Conservation (phyloP, 768 basidiomycete genomes). For the Paxillus involutus region DNA sequence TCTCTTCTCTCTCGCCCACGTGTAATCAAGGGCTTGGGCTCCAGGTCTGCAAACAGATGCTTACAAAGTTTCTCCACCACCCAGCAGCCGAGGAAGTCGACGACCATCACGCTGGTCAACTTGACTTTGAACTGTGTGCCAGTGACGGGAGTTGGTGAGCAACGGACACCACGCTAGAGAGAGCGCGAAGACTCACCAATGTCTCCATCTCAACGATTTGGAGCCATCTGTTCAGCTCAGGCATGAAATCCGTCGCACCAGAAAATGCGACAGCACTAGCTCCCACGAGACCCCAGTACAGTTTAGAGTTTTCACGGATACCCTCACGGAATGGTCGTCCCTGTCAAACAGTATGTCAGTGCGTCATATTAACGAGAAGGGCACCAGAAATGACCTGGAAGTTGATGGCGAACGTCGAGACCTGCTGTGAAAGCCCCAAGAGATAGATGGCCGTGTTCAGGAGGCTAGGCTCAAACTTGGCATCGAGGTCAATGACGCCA, state of each 20-base stretch:
- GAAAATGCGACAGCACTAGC: slow-evolving; percentile 90
- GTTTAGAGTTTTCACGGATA: slow-evolving; percentile 91
- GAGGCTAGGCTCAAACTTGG: slow-evolving; percentile 92
- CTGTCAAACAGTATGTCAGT: slow-evolving; percentile 30
- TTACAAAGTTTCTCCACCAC: slow-evolving; percentile 83
- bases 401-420: slow-evolving; percentile 98
- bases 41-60: slow-evolving; percentile 80
- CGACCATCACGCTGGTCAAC: slow-evolving; percentile 77
- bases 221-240: slow-evolving; percentile 94
- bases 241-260: slow-evolving; percentile 92
- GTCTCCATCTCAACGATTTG: slow-evolving; percentile 91
- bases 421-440: slow-evolving; percentile 93
- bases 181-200: slow-evolving; percentile 50
- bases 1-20: slow-evolving; percentile 81
- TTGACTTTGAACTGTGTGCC: slow-evolving; percentile 72
- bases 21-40: slow-evolving; percentile 83
- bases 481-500: slow-evolving; percentile 87
- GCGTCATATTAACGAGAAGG: neutral
- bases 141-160: neutral
- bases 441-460: slow-evolving; percentile 98
- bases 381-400: slow-evolving; percentile 61
- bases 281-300: slow-evolving; percentile 90
- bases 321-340: slow-evolving; percentile 98
- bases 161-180: slow-evolving; percentile 1
- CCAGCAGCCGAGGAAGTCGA: slow-evolving; percentile 90